These are phyloP conservation scores for Diplodia sapinea DNA, from an alignment of 2,329 filamentous ascomycete species.

Conservation along the genomic window DNA sequence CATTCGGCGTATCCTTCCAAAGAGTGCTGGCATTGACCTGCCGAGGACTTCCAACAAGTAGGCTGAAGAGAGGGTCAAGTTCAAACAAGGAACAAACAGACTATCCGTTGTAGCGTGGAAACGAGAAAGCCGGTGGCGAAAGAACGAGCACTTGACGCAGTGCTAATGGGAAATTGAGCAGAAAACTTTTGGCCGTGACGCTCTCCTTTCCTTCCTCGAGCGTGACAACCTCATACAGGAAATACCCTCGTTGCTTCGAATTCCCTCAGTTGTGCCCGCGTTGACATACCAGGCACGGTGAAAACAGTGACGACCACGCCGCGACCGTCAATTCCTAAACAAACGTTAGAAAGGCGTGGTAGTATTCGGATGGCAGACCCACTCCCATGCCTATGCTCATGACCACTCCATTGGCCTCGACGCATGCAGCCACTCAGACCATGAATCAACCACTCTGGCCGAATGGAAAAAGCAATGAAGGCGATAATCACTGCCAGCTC, in stretches of 20 bases:
- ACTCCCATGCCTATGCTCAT: slow-evolving; percentile 34
- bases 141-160: no score
- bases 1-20: no score
- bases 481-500: slow-evolving; percentile 45
- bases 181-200: neutral
- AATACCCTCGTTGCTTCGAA: slow-evolving; percentile 10
- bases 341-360: neutral
- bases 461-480: slow-evolving; percentile 40
- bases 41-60: no score
- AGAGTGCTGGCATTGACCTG: no score
- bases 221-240: neutral
- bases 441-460: slow-evolving; percentile 25
- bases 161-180: no score
- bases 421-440: slow-evolving; percentile 36
- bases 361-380: slow-evolving; percentile 23
- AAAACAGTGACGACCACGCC: slow-evolving; percentile 31
- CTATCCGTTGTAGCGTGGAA: no score
- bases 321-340: slow-evolving; percentile 25
- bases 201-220: neutral
- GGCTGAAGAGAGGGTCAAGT: neutral
- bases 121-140: no score
- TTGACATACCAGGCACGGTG: neutral
- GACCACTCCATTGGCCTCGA: slow-evolving; percentile 35
- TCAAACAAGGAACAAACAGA: no score
- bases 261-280: neutral